These are phyloP conservation scores for Botrytis tulipae DNA, from an alignment of 2,329 filamentous ascomycete genomes.

Conservation along the genomic window DNA sequence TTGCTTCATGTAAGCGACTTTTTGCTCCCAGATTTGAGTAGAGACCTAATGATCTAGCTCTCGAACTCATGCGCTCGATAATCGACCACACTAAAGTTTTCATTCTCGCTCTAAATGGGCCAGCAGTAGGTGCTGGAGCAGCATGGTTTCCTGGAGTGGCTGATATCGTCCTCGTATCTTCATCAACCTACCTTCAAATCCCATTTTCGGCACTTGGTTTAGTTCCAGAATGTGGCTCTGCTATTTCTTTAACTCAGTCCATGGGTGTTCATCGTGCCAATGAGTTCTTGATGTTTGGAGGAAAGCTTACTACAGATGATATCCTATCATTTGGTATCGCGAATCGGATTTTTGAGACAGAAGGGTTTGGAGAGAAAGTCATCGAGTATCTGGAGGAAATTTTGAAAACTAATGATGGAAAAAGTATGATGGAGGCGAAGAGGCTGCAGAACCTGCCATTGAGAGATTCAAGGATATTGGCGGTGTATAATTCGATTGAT, in stretches of 20 bases:
- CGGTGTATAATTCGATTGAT: constrained; percentile 48
- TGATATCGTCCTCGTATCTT: constrained; percentile 49
- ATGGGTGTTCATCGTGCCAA: constrained; percentile 51
- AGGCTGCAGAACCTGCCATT: constrained; percentile 48
- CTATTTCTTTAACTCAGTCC: constrained; percentile 46
- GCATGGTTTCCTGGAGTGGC: constrained; percentile 51
- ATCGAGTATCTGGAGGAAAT: constrained; percentile 44
- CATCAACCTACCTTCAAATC: constrained; percentile 47
- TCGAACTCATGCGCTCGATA: constrained; percentile 45
- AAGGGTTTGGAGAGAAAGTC: constrained; percentile 45
- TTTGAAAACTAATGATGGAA: constrained; percentile 47
- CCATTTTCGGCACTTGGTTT: constrained; percentile 49
- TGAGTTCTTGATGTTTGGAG: constrained; percentile 52
- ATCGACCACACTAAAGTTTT: constrained; percentile 52
- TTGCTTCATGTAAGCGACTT: constrained; percentile 26
- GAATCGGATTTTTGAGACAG: constrained; percentile 45
- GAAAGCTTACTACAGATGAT: constrained; percentile 45
- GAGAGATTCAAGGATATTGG: constrained; percentile 45
- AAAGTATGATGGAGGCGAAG: constrained; percentile 53
- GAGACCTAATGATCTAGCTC: not conserved
- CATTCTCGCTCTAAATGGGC: constrained; percentile 50
- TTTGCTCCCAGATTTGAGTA: not conserved
- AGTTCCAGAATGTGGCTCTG: constrained; percentile 50
- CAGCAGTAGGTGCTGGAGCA: constrained; percentile 49
- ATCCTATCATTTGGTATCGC: constrained; percentile 46